These are phyloP conservation scores for Chlorophyllum brunneum DNA, from an alignment of 768 basidiomycete species.

Conservation along the genomic window DNA sequence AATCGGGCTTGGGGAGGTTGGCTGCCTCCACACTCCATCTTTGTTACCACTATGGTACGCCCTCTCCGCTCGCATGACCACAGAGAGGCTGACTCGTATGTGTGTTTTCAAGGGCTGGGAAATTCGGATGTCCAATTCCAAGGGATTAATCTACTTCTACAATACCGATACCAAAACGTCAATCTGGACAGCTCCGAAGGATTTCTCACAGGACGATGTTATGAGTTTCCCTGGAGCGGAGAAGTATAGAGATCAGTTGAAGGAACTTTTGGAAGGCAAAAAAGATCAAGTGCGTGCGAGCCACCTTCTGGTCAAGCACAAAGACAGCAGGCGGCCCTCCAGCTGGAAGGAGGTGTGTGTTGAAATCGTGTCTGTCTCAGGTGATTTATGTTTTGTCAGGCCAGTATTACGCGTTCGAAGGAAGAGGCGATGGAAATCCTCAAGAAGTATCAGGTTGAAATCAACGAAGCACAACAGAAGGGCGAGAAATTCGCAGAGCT, in stretches of 20 bases:
- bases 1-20: constrained; percentile 1
- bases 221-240: constrained; percentile 60
- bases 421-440: constrained; percentile 88
- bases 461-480: constrained; percentile 50
- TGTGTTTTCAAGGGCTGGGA: constrained; percentile 55
- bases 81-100: not conserved
- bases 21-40: not conserved
- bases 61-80: not conserved
- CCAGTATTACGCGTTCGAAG: constrained; percentile 79
- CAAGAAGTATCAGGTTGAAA: constrained; percentile 55
- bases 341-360: constrained; percentile 79
- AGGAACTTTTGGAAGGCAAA: constrained; percentile 8
- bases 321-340: constrained; percentile 68
- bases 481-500: constrained; percentile 69
- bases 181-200: constrained; percentile 73
- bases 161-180: constrained; percentile 68
- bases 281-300: constrained; percentile 80
- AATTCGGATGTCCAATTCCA: constrained; percentile 80
- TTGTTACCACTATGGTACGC: not conserved
- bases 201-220: constrained; percentile 59
- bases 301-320: constrained; percentile 93
- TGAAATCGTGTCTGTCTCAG: constrained; percentile 4
- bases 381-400: too few relatives aligned
- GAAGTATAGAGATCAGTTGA: constrained; percentile 35
- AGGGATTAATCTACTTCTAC: constrained; percentile 84